Evolutionary conservation across 169 alveolate genomes (phyloP).

Genomic region (Fabrea salina): DNA sequence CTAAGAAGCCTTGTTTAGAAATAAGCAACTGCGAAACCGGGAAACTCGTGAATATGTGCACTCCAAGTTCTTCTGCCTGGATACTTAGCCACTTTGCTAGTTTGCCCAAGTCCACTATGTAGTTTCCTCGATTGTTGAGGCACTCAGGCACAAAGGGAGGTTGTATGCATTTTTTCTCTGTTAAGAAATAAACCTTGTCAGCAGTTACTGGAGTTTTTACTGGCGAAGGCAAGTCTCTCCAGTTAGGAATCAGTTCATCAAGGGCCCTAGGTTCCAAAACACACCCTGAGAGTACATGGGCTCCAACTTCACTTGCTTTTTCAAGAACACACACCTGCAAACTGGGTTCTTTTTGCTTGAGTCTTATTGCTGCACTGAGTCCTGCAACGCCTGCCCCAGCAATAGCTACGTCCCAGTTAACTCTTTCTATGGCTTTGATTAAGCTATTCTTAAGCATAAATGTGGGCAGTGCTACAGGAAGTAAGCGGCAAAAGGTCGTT

Average conservation of each 20-base stretch:
- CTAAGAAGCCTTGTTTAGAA: constrained; percentile 60
- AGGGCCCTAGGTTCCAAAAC: constrained; percentile 80
- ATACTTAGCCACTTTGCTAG: constrained; percentile 80
- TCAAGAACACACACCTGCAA: constrained; percentile 73
- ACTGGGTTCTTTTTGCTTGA: constrained; percentile 56
- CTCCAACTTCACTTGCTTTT: constrained; percentile 75
- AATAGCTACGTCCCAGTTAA: constrained; percentile 60
- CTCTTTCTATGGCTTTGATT: no score
- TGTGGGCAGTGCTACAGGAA: constrained; percentile 16
- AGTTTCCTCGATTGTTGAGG: constrained; percentile 67
- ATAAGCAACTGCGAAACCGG: constrained; percentile 59
- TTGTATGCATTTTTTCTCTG: constrained; percentile 33
- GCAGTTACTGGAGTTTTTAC: constrained; percentile 43
- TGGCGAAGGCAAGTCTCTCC: constrained; percentile 50
- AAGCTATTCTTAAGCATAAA: no score
- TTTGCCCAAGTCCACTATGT: constrained; percentile 74
- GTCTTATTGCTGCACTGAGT: constrained; percentile 74
- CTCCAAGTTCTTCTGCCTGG: constrained; percentile 81
- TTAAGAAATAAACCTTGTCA: constrained; percentile 39
- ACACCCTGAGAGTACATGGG: constrained; percentile 85
- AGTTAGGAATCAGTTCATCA: constrained; percentile 72
- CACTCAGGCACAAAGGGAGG: constrained; percentile 69
- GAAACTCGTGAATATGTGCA: constrained; percentile 81
- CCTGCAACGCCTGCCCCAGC: constrained; percentile 90
- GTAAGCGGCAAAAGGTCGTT: neutral